Conservation (phyloP, 2,329 filamentous ascomycete species). For the Colletotrichum gloeosporioides region DNA sequence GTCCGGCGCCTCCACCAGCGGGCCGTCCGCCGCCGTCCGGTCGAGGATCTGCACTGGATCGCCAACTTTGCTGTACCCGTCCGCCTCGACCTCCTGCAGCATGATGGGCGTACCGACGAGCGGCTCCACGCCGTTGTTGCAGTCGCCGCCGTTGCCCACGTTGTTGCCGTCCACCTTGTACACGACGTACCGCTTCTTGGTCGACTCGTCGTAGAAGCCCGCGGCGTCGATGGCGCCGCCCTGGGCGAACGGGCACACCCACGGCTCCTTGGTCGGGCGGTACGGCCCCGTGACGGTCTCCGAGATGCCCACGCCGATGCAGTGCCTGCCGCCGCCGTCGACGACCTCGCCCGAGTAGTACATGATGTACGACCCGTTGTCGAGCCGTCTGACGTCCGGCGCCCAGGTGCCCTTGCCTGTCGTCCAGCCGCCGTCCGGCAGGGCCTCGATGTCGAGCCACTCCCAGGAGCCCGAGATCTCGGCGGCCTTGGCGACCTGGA, state of each 20-base stretch:
- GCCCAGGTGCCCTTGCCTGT: slow-evolving; percentile 63
- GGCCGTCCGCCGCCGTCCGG: slow-evolving; percentile 49
- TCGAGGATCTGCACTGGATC: slow-evolving; percentile 52
- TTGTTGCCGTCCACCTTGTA: slow-evolving; percentile 73
- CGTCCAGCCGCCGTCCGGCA: slow-evolving; percentile 62
- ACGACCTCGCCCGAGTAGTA: slow-evolving; percentile 61
- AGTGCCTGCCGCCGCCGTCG: slow-evolving; percentile 50
- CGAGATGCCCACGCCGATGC: slow-evolving; percentile 62
- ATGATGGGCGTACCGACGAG: slow-evolving; percentile 58
- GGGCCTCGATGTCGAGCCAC: slow-evolving; percentile 55
- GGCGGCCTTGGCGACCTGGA: slow-evolving; percentile 58
- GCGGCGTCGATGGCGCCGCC: slow-evolving; percentile 70
- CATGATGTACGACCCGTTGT: slow-evolving; percentile 60
- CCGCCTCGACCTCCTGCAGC: slow-evolving; percentile 54
- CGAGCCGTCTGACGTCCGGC: slow-evolving; percentile 60
- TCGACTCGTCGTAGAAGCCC: slow-evolving; percentile 60
- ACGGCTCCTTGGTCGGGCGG: slow-evolving; percentile 46
- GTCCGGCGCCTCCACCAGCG: slow-evolving; percentile 67
- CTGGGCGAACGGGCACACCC: slow-evolving; percentile 56
- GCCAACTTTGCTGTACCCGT: slow-evolving; percentile 61
- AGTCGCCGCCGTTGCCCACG: slow-evolving; percentile 48
- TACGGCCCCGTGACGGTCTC: slow-evolving; percentile 57
- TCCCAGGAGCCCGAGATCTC: slow-evolving; percentile 54
- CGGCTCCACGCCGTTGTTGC: slow-evolving; percentile 47
- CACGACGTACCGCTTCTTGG: slow-evolving; percentile 60